Evolutionary conservation across 2,329 filamentous ascomycete species (phyloP), one percentile per base, ranked within the genome.

Genomic region (Neofusicoccum laricinum): DNA sequence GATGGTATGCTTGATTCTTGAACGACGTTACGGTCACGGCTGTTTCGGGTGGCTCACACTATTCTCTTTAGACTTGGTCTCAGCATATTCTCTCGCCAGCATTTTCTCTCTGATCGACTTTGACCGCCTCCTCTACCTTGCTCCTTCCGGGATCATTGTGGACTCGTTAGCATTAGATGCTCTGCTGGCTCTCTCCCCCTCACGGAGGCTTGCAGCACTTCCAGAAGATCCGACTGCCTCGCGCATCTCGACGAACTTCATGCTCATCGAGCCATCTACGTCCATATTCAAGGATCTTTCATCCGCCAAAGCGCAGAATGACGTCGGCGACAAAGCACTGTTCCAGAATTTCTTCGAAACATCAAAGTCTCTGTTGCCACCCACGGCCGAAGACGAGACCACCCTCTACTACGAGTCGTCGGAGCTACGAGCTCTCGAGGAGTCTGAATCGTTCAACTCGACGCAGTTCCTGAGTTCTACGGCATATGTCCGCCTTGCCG

Each of bases 151-250:
- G 0, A 67, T 81, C 21, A 66, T 83, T 48, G 72, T 82, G 17
- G 79, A 83, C 66, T 77, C 80, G 11, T 76, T 77, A n/a, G 76
- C 78, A 1, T 68, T 84, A 64, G 81, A 83, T 68, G 75, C 75
- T 14, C 64, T 78, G 38, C 74, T 80, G 48, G 78, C 78, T 1
- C 79, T 78, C 65, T 76, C 76, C 38, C 71, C 73, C 58, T 73
- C 74, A 12, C 70, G 73, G 66, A 70, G 72, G 25, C 71, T 78
- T 69, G 72, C 74, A 5, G 75, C 75, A 19, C 72, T 71, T 55
- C 75, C 75, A 25, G 73, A 72, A 4, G 72, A 72, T 12, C 65
- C 71, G 36, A 72, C 72, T 30, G 66, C 71, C 14, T 73, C 66
- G 2, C 71, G 71, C 34, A 67, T 76, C 62, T 75, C 73, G 49